Evolutionary conservation across 2,329 filamentous ascomycete genomes (phyloP).

Genomic region (Aspergillus vadensis): DNA sequence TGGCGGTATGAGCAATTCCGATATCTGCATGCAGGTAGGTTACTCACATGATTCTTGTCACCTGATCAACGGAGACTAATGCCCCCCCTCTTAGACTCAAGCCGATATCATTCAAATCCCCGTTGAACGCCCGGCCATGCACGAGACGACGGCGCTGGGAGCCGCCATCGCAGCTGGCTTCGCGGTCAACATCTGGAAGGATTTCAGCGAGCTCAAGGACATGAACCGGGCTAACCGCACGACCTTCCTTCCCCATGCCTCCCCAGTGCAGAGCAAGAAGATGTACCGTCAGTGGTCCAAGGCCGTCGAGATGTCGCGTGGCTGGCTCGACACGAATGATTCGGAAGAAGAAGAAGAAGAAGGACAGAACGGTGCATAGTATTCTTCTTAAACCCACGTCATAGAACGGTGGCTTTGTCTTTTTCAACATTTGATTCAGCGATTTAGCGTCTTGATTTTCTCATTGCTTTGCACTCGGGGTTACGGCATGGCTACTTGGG

Average conservation of each 20-base stretch:
- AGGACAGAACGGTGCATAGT: background rate
- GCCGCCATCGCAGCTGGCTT: constrained; percentile 89
- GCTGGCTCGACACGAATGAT: constrained; percentile 56
- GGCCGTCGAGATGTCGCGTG: constrained; percentile 76
- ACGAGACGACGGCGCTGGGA: constrained; percentile 84
- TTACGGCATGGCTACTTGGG: constrained; percentile 2
- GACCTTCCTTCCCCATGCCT: constrained; percentile 69
- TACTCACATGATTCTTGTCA: background rate
- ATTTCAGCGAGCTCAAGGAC: constrained; percentile 70
- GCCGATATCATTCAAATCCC: constrained; percentile 82
- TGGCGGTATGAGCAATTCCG: constrained; percentile 85
- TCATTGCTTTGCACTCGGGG: background rate
- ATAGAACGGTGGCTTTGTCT: background rate
- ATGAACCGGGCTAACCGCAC: constrained; percentile 71
- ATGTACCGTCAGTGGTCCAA: constrained; percentile 74
- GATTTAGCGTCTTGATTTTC: constrained; percentile 15
- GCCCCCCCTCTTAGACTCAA: constrained; percentile 61
- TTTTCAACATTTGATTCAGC: constrained; percentile 11
- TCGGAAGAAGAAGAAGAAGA: constrained; percentile 26
- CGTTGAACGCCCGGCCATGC: constrained; percentile 82
- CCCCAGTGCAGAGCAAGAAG: constrained; percentile 57
- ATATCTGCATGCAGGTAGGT: constrained; percentile 78
- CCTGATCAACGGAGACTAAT: constrained; percentile 16
- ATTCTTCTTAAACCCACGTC: background rate
- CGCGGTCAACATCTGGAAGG: constrained; percentile 75